These are phyloP conservation scores for Mucor sp. DNA, from an alignment of 371 early-diverging fungal species.

Conservation along the genomic window DNA sequence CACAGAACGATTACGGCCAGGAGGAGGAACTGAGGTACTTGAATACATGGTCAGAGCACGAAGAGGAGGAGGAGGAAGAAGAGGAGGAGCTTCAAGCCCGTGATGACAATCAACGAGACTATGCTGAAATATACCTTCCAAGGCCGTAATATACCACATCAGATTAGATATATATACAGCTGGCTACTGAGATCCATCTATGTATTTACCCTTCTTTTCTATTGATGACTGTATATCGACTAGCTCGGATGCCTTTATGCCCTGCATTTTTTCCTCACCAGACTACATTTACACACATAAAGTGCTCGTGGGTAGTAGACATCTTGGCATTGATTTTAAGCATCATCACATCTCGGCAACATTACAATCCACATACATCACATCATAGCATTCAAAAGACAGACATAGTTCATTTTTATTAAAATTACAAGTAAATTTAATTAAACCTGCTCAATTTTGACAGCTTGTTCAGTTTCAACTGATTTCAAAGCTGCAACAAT, in stretches of 20 bases:
- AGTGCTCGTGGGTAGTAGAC: no score
- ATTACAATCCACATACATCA: no score
- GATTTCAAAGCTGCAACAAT: constrained; percentile 47
- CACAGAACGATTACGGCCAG: constrained; percentile 11
- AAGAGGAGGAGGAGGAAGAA: background rate
- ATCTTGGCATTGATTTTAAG: no score
- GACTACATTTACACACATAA: no score
- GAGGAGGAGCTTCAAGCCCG: background rate
- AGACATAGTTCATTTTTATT: background rate
- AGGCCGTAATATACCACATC: background rate
- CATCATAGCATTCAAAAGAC: no score
- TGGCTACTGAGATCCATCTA: no score
- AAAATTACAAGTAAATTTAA: background rate
- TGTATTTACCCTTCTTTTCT: no score
- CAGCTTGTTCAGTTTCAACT: constrained; percentile 33
- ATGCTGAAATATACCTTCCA: background rate
- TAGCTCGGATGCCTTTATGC: background rate
- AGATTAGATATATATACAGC: no score
- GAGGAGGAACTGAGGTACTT: constrained; percentile 13
- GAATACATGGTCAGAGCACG: constrained; percentile 5
- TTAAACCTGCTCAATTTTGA: constrained; percentile 24
- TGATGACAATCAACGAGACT: background rate
- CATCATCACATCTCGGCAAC: no score
- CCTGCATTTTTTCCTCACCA: background rate
- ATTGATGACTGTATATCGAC: no score